Percentiles rank a stretch among this genome's conserved stretches.
Evolutionary conservation across 176 grass and related monocot genomes (phyloP).

Genomic region (Typha latifolia): DNA sequence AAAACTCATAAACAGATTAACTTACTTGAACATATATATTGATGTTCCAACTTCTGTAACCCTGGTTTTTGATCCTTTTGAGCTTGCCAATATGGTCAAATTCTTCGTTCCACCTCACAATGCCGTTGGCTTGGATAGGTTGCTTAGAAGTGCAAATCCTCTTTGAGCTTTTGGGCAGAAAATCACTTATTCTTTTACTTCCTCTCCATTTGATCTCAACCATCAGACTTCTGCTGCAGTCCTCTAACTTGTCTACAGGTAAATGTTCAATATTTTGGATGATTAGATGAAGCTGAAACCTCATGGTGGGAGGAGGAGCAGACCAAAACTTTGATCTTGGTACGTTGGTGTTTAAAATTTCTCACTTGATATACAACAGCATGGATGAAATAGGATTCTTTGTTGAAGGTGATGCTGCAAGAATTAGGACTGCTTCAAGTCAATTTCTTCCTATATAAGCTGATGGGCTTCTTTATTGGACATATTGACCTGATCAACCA

Average conservation of each 20-base stretch:
- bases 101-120: slow-evolving; percentile 22
- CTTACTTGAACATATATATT: slow-evolving; percentile 28
- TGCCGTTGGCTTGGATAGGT: slow-evolving; percentile 4
- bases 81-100: slow-evolving; percentile 24
- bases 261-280: not conserved
- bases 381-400: no score
- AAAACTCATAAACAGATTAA: not conserved
- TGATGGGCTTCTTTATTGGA: no score
- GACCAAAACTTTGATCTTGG: not conserved
- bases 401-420: no score
- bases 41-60: slow-evolving; percentile 30
- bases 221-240: slow-evolving; percentile 5
- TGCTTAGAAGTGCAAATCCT: slow-evolving; percentile 21
- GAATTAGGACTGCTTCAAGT: no score
- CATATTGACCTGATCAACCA: no score
- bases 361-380: no score
- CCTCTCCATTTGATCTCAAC: slow-evolving; percentile 27
- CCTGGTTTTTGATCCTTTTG: slow-evolving; percentile 4
- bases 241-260: not conserved
- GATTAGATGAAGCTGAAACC: not conserved
- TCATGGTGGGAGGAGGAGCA: slow-evolving; percentile 1
- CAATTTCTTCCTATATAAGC: no score
- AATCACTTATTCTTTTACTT: slow-evolving; percentile 17
- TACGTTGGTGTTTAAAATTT: no score
- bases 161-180: slow-evolving; percentile 6